These are phyloP conservation scores for Plasmodium coatneyi DNA, from an alignment of 169 alveolate species.

Conservation along the genomic window DNA sequence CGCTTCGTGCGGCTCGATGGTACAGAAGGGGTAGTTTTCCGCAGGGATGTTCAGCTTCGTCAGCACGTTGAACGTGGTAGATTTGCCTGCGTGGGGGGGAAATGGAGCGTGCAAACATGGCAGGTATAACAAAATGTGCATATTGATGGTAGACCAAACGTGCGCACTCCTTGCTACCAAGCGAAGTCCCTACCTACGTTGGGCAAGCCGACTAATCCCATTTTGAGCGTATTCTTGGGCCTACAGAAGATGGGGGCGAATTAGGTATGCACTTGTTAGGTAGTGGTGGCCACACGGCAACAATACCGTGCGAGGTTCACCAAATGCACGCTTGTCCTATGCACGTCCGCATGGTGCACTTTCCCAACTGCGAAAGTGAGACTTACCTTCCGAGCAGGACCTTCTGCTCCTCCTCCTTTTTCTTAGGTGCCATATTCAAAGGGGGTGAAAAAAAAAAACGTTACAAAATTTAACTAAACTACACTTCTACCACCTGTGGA, in stretches of 20 bases:
- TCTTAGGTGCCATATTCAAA: constrained; percentile 86
- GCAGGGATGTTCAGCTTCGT: constrained; percentile 96
- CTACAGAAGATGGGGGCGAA: constrained; percentile 56
- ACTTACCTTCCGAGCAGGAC: constrained; percentile 77
- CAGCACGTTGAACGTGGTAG: constrained; percentile 97
- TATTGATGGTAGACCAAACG: constrained; percentile 79
- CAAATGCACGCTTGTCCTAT: background rate
- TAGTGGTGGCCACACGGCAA: background rate
- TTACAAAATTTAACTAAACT: background rate
- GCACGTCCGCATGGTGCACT: background rate
- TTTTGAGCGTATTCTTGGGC: constrained; percentile 92
- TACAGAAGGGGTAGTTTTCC: constrained; percentile 98
- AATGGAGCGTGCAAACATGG: constrained; percentile 12
- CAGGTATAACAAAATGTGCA: background rate
- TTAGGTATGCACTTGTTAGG: background rate
- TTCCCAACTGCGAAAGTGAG: background rate
- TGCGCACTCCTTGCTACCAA: constrained; percentile 93
- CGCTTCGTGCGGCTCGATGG: constrained; percentile 97
- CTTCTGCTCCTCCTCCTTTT: constrained; percentile 85
- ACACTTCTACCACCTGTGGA: background rate
- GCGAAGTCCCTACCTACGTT: constrained; percentile 96
- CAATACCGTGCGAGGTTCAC: background rate
- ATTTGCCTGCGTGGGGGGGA: constrained; percentile 92
- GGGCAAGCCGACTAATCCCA: constrained; percentile 99
- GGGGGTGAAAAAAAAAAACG: background rate